Evolutionary conservation across 805 yeast genomes (phyloP), one percentile per base, ranked within the genome.

Genomic region (Sungouiozyma intestinalis): DNA sequence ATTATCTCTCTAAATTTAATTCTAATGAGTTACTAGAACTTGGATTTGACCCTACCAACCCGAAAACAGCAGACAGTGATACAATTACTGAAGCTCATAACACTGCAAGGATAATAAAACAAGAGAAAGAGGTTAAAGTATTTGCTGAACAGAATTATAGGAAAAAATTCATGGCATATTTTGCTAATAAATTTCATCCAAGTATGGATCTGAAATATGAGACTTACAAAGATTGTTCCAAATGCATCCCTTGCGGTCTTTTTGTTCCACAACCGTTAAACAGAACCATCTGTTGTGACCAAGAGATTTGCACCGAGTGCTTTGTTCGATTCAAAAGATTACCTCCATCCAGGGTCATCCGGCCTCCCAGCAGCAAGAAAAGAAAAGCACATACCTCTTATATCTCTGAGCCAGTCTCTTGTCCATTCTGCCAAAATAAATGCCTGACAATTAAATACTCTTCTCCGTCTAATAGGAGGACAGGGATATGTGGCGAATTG

Each of bases 301-400:
- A 90, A 59, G 88, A 94, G 2, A 86, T 90, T 16, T 92, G 98
- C 63, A 74, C 95, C 1, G 97, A 90, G 63, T 90, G 98, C 58
- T 90, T 90, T 72, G 97, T 88, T 9, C 97, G 90, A 62, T 86
- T 90, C 58, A 86, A 85, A 60, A 72, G 97, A 40, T 29, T 29
- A 14, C 18, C 19, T 3, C 17, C 66, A 79, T 16, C 16, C 9
- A 5, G 13, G 3, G 35, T 20, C 6, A 27, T 11, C 15, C 3
- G 59, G 20, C 60, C 57, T 24, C 9, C 29, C 29, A 24, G 11
- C 11, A 11, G 29, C 6, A 24, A 24, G 6, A 24, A 24, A 18
- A 47, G 53, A 7, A 54, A 56, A 33, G 67, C 64, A 51, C 80
- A 84, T 5, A 78, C 79, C 40, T 69, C 76, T 27, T 70, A 88